These are phyloP conservation scores for Capsicum rhomboideum DNA, from an alignment of 257 asterid genomes.

Conservation along the genomic window DNA sequence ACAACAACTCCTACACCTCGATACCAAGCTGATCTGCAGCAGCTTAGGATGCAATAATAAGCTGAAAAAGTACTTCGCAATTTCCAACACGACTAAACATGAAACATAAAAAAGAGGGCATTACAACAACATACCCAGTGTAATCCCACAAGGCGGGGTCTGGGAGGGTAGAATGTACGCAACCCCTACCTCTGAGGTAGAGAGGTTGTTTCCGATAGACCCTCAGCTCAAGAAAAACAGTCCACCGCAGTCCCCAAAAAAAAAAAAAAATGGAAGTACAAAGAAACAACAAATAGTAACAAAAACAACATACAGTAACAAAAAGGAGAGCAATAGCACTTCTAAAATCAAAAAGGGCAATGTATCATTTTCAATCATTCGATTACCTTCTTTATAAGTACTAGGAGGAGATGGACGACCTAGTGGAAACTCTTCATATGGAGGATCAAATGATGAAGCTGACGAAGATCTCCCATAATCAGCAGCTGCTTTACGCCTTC, in stretches of 20 bases:
- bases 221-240: too few relatives aligned
- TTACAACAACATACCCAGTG: too few relatives aligned
- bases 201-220: too few relatives aligned
- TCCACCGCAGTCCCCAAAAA: too few relatives aligned
- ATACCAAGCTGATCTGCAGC: not conserved
- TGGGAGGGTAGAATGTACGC: too few relatives aligned
- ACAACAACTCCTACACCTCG: not conserved
- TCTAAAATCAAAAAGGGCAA: slow-evolving; percentile 8
- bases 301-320: too few relatives aligned
- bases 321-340: slow-evolving; percentile 24
- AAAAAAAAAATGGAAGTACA: too few relatives aligned
- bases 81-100: slow-evolving; percentile 12
- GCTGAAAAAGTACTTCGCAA: not conserved
- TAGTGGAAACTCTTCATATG: slow-evolving; percentile 14
- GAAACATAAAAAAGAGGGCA: too few relatives aligned
- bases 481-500: slow-evolving; percentile 19
- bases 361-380: slow-evolving; percentile 12
- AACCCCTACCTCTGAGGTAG: too few relatives aligned
- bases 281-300: too few relatives aligned
- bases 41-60: not conserved
- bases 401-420: slow-evolving; percentile 18
- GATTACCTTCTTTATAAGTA: slow-evolving; percentile 18
- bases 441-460: slow-evolving; percentile 34
- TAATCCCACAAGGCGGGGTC: too few relatives aligned
- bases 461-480: slow-evolving; percentile 31